Evolutionary conservation across 805 yeast genomes (phyloP).

Genomic region (Pichia californica): DNA sequence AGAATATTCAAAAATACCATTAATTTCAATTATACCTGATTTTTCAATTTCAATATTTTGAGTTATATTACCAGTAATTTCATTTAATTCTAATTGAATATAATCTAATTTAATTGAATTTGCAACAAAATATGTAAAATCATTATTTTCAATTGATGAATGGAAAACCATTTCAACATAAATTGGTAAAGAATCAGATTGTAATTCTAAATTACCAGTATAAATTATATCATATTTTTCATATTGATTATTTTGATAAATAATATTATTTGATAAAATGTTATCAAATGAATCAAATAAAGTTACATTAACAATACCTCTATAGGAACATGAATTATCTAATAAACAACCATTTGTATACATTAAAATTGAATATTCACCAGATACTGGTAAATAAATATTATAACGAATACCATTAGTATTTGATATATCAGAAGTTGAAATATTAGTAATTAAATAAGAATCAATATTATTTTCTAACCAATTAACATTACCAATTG

Average conservation of each 20-base stretch:
- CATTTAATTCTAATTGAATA: slow-evolving; percentile 12
- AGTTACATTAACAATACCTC: slow-evolving; percentile 79
- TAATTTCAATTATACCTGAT: slow-evolving; percentile 28
- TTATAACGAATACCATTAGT: slow-evolving; percentile 42
- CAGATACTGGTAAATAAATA: slow-evolving; percentile 67
- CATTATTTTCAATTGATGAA: slow-evolving; percentile 25
- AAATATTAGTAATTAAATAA: slow-evolving; percentile 23
- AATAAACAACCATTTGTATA: slow-evolving; percentile 82
- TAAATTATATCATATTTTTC: slow-evolving; percentile 76
- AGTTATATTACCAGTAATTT: slow-evolving; percentile 6
- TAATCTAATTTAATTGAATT: slow-evolving; percentile 48
- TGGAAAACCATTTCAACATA: slow-evolving; percentile 37
- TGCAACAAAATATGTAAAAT: slow-evolving; percentile 56
- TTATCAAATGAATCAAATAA: slow-evolving; percentile 44
- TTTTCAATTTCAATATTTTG: neutral
- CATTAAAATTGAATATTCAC: slow-evolving; percentile 64
- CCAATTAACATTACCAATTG: slow-evolving; percentile 23
- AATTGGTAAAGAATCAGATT: slow-evolving; percentile 26
- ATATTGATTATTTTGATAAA: slow-evolving; percentile 76
- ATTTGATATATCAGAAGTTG: slow-evolving; percentile 24
- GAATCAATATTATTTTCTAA: slow-evolving; percentile 12
- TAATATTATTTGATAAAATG: slow-evolving; percentile 34
- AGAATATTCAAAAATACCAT: slow-evolving; percentile 82
- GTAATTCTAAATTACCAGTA: slow-evolving; percentile 58
- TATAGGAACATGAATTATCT: slow-evolving; percentile 58